Evolutionary conservation across 2,329 filamentous ascomycete species (phyloP).

Genomic region (Dothideomycetes sp.): DNA sequence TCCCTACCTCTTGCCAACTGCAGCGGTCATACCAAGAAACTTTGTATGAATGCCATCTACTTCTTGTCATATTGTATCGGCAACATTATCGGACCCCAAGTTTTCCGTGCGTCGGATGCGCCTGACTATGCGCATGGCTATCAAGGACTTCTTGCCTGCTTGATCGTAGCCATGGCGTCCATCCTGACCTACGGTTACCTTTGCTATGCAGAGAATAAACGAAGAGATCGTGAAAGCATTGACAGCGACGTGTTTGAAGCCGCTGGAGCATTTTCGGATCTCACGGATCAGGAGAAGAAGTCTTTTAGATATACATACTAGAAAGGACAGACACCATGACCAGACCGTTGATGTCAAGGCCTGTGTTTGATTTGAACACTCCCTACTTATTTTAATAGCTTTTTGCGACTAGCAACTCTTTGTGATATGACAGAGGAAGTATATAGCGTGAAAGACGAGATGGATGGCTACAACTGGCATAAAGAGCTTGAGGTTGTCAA

Average conservation of each 20-base stretch:
- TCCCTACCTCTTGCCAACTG: conserved; percentile 25
- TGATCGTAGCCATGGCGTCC: conserved; percentile 14
- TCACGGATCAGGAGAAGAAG: conserved; percentile 4
- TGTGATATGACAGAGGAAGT: no score
- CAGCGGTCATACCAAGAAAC: conserved; percentile 27
- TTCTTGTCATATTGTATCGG: conserved; percentile 23
- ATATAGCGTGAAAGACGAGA: no score
- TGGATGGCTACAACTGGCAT: no score
- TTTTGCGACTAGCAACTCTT: no score
- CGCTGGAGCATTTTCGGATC: conserved; percentile 15
- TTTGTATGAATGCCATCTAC: conserved; percentile 24
- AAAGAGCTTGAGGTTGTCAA: no score
- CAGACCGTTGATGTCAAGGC: no score
- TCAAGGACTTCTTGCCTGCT: conserved; percentile 13
- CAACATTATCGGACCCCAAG: conserved; percentile 20
- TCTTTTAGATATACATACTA: background rate
- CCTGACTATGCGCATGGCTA: conserved; percentile 15
- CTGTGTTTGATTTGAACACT: no score
- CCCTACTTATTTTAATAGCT: no score
- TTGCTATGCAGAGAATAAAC: conserved; percentile 15
- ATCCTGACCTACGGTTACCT: conserved; percentile 14
- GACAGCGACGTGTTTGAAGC: conserved; percentile 7
- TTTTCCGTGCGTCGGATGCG: conserved; percentile 14
- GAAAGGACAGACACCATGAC: no score
- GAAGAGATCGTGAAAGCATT: conserved; percentile 7